Conservation (phyloP, 1,284 basidiomycete species). For the Ustilago cynodontis region DNA sequence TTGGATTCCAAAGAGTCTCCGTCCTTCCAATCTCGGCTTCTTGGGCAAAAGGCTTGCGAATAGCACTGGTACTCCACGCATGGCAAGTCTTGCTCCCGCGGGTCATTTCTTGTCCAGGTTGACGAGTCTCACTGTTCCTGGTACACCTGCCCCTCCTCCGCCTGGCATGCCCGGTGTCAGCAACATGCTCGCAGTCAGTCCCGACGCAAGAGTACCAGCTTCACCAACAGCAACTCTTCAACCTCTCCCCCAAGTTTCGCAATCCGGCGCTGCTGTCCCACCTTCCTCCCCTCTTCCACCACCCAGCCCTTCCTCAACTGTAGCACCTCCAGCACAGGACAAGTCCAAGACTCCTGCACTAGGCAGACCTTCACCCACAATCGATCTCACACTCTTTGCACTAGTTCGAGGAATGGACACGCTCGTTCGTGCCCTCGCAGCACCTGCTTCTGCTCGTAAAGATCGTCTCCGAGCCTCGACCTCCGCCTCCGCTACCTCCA, state of each 20-base stretch:
- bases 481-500: not conserved
- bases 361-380: constrained; percentile 64
- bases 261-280: constrained; percentile 3
- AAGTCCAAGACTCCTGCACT: constrained; percentile 15
- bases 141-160: constrained; percentile 20
- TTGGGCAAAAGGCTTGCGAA: constrained; percentile 13
- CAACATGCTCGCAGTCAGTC: constrained; percentile 7
- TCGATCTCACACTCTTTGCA: constrained; percentile 71
- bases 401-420: constrained; percentile 70
- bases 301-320: constrained; percentile 5
- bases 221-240: constrained; percentile 13
- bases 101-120: constrained; percentile 59
- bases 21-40: constrained; percentile 27
- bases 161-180: constrained; percentile 10
- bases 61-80: constrained; percentile 17
- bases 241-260: constrained; percentile 13
- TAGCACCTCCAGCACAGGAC: not conserved
- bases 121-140: constrained; percentile 54
- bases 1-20: constrained; percentile 39
- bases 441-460: constrained; percentile 18
- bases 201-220: constrained; percentile 15
- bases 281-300: constrained; percentile 14
- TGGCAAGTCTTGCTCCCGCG: constrained; percentile 59
- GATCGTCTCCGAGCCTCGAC: constrained; percentile 15
- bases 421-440: constrained; percentile 53